Evolutionary conservation across 306 rosid species (phyloP).

Genomic region (Begonia loranthoides): DNA sequence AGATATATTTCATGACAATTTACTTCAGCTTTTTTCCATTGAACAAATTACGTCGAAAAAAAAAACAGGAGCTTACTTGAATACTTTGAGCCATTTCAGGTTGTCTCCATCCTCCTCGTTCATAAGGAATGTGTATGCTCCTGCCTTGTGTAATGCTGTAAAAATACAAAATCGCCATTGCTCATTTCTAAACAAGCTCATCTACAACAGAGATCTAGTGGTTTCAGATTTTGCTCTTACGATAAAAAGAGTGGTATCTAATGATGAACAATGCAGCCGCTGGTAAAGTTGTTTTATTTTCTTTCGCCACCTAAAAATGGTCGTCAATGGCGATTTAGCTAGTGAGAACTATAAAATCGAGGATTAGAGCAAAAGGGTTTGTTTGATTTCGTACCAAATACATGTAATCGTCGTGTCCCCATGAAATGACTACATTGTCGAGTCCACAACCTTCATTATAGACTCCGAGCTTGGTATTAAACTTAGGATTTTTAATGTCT

Average conservation of each 20-base stretch:
- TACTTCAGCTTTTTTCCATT: too few relatives aligned
- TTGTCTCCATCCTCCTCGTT: slow-evolving; percentile 41
- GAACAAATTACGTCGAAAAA: background rate
- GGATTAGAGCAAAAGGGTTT: background rate
- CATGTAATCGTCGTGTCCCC: slow-evolving; percentile 75
- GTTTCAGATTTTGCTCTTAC: slow-evolving; percentile 15
- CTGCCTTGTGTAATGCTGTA: slow-evolving; percentile 45
- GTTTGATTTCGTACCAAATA: slow-evolving; percentile 27
- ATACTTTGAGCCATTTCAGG: slow-evolving; percentile 46
- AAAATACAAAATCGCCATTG: background rate
- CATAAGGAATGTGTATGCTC: slow-evolving; percentile 48
- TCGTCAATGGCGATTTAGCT: background rate
- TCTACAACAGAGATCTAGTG: background rate
- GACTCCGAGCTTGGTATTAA: slow-evolving; percentile 28
- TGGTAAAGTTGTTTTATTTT: slow-evolving; percentile 39
- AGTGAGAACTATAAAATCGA: background rate
- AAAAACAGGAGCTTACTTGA: slow-evolving; percentile 22
- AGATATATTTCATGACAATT: background rate
- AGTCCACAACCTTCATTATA: slow-evolving; percentile 44
- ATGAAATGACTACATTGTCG: slow-evolving; percentile 37
- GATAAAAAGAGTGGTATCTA: slow-evolving; percentile 53
- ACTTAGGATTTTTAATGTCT: slow-evolving; percentile 24
- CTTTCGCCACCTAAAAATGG: slow-evolving; percentile 47
- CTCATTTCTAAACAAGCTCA: background rate
- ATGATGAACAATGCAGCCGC: slow-evolving; percentile 44